Evolutionary conservation across 2,329 filamentous ascomycete genomes (phyloP).

Genomic region (Arthroderma sp.): DNA sequence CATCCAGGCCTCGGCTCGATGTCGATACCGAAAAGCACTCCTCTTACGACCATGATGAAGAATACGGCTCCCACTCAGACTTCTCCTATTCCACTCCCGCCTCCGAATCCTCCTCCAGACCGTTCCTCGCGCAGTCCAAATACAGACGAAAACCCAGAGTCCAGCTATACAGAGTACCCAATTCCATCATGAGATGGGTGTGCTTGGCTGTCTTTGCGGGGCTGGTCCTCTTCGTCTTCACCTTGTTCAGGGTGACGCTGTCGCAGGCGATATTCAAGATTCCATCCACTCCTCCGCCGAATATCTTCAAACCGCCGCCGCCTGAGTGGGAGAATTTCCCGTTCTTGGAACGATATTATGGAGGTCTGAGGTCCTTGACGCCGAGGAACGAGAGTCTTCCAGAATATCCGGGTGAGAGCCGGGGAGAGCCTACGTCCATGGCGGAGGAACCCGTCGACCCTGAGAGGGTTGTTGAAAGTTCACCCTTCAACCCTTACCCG

Average conservation of each 20-base stretch:
- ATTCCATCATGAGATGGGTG: slow-evolving; percentile 64
- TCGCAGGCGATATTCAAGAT: slow-evolving; percentile 46
- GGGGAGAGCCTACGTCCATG: slow-evolving; percentile 6
- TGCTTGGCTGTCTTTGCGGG: slow-evolving; percentile 58
- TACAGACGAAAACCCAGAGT: slow-evolving; percentile 24
- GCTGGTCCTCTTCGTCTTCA: slow-evolving; percentile 64
- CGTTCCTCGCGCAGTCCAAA: slow-evolving; percentile 30
- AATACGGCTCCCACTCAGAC: slow-evolving; percentile 32
- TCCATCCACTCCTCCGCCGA: slow-evolving; percentile 42
- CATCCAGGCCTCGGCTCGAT: not conserved
- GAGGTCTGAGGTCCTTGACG: slow-evolving; percentile 64
- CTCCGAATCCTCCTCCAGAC: slow-evolving; percentile 24
- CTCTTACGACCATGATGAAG: slow-evolving; percentile 21
- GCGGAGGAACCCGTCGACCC: not conserved
- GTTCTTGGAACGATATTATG: slow-evolving; percentile 80
- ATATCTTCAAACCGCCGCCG: slow-evolving; percentile 24
- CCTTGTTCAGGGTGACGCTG: slow-evolving; percentile 61
- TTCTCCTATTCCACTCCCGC: slow-evolving; percentile 43
- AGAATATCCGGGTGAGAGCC: slow-evolving; percentile 60
- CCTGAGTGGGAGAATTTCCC: slow-evolving; percentile 73
- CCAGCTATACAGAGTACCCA: slow-evolving; percentile 52
- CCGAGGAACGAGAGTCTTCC: slow-evolving; percentile 55
- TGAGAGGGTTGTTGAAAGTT: slow-evolving; percentile 16
- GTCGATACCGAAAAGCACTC: slow-evolving; percentile 18
- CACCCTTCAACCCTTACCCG: slow-evolving; percentile 56